phyloP scores from a whole-genome alignment of 306 rosid species.

The Mucuna pruriens region DNA sequence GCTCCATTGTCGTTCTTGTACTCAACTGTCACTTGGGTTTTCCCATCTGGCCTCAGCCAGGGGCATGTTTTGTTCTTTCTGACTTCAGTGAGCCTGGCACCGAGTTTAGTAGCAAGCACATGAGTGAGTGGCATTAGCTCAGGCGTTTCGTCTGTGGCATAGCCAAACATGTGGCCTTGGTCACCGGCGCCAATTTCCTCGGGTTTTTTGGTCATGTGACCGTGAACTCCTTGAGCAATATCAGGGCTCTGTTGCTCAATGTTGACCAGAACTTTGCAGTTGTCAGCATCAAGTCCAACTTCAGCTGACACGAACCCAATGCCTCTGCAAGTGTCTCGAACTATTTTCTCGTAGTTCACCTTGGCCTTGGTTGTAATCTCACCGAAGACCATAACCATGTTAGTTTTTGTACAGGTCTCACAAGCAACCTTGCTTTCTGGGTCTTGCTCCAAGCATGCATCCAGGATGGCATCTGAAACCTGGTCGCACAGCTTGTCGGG shows the following conservation, averaged over 20 bases:
- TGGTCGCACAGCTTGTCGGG: slow-evolving; percentile 90
- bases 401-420: slow-evolving; percentile 85
- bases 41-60: slow-evolving; percentile 89
- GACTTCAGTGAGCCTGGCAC: slow-evolving; percentile 86
- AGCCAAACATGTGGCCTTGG: slow-evolving; percentile 94
- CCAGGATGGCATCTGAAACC: slow-evolving; percentile 84
- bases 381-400: slow-evolving; percentile 95
- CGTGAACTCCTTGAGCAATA: slow-evolving; percentile 79
- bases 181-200: slow-evolving; percentile 82
- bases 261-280: slow-evolving; percentile 66
- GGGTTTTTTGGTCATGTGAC: slow-evolving; percentile 60
- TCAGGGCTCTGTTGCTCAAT: slow-evolving; percentile 78
- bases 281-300: slow-evolving; percentile 76
- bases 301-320: slow-evolving; percentile 70
- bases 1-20: slow-evolving; percentile 76
- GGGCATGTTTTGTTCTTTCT: slow-evolving; percentile 80
- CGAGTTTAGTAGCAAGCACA: slow-evolving; percentile 82
- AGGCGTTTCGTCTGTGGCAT: slow-evolving; percentile 83
- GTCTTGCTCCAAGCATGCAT: slow-evolving; percentile 87
- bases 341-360: slow-evolving; percentile 72
- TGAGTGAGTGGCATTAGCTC: slow-evolving; percentile 90
- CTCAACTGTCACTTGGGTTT: slow-evolving; percentile 91
- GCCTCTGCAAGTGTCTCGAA: slow-evolving; percentile 72
- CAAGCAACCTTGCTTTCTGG: slow-evolving; percentile 85
- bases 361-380: slow-evolving; percentile 78